Conservation (phyloP, 1,284 basidiomycete genomes). For the Moesziomyces antarcticus region DNA sequence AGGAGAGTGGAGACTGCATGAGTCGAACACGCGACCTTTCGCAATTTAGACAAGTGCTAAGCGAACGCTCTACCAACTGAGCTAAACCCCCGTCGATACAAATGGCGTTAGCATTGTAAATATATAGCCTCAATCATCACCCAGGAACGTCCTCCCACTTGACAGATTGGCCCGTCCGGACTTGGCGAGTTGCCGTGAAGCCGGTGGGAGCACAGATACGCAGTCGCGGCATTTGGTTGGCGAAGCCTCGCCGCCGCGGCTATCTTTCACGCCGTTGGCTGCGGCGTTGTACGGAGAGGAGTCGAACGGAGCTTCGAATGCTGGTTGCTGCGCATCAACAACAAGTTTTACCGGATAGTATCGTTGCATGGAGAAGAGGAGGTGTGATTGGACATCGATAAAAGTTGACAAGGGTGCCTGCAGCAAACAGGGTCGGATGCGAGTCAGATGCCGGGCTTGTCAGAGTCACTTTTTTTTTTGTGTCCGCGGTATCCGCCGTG, state of each 20-base stretch:
- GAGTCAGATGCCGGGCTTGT: too few species aligned
- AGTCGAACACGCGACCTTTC: constrained; percentile 59
- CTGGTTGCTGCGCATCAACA: too few species aligned
- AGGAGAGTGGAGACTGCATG: constrained; percentile 51
- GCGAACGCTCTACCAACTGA: constrained; percentile 60
- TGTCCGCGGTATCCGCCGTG: neutral
- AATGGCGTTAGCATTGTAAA: neutral
- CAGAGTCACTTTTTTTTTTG: neutral
- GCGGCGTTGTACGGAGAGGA: too few species aligned
- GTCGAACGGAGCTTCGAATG: too few species aligned
- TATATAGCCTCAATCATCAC: neutral
- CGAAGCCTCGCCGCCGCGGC: too few species aligned
- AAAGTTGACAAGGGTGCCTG: neutral
- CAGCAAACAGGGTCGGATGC: neutral
- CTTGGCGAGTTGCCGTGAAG: neutral
- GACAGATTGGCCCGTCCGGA: constrained; percentile 19
- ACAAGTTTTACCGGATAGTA: too few species aligned
- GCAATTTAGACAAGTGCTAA: constrained; percentile 51
- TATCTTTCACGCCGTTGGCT: too few species aligned
- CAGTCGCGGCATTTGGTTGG: neutral
- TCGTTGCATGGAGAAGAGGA: too few species aligned
- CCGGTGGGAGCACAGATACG: neutral
- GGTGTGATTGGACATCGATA: neutral
- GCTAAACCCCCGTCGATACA: constrained; percentile 40
- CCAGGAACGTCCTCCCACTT: too few species aligned